Evolutionary conservation across 257 asterid genomes (phyloP).

Genomic region (Solanum arcanum): DNA sequence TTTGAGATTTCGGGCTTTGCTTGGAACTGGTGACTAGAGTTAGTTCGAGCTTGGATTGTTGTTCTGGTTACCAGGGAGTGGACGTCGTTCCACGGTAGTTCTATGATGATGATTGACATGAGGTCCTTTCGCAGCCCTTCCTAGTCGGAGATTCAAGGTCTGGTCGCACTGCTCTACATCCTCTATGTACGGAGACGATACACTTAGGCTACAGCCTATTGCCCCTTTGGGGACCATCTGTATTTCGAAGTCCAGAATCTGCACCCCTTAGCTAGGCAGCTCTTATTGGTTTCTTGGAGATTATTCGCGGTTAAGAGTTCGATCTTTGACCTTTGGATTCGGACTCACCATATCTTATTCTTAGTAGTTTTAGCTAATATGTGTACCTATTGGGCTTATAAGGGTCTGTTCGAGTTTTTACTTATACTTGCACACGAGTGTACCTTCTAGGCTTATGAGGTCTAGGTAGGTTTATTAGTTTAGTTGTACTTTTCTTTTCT

Average conservation of each 20-base stretch:
- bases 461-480: neutral
- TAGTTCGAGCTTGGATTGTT: too few species aligned
- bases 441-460: neutral
- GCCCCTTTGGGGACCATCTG: neutral
- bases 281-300: neutral
- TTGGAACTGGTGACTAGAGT: too few species aligned
- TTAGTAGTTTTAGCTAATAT: too few species aligned
- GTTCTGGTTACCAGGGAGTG: too few species aligned
- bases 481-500: neutral
- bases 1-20: too few species aligned
- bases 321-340: neutral
- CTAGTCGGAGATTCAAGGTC: neutral
- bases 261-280: neutral
- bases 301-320: neutral
- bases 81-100: too few species aligned
- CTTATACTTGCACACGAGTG: neutral
- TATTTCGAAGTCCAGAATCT: neutral
- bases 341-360: neutral
- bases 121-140: neutral
- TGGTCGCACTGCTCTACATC: neutral
- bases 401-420: neutral
- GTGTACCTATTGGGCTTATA: neutral
- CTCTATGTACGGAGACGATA: neutral
- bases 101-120: too few species aligned
- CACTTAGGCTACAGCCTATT: neutral